Evolutionary conservation across 441 rosid genomes (phyloP).

Genomic region (Brassica hybrid): DNA sequence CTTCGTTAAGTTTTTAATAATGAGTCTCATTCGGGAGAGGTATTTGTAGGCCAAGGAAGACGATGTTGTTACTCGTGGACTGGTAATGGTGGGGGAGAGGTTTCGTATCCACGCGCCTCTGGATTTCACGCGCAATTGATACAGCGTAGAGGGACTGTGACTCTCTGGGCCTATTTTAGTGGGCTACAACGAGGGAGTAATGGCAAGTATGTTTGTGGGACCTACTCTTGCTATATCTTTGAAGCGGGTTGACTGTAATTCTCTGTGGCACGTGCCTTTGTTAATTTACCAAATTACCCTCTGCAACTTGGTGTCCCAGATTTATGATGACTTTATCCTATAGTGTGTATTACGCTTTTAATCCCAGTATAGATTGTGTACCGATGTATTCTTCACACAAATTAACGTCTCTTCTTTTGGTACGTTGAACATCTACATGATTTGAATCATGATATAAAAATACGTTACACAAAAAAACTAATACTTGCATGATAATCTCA

Average conservation of each 20-base stretch:
- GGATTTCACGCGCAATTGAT: conserved; percentile 13
- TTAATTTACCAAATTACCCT: conserved; percentile 14
- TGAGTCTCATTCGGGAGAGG: neutral
- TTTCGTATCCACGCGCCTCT: conserved; percentile 23
- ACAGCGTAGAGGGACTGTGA: neutral
- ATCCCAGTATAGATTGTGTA: neutral
- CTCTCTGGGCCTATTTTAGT: conserved; percentile 34
- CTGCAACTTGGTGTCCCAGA: neutral
- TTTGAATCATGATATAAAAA: neutral
- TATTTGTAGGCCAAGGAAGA: conserved; percentile 33
- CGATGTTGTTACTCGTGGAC: conserved; percentile 14
- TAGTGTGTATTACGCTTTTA: conserved; percentile 25
- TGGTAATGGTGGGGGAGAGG: conserved; percentile 29
- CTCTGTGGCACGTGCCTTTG: conserved; percentile 22
- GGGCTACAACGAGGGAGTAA: conserved; percentile 11
- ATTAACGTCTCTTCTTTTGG: conserved; percentile 14
- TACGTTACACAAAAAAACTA: neutral
- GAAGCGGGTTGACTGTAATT: conserved; percentile 25
- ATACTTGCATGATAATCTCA: neutral
- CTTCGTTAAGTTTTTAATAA: conserved; percentile 4
- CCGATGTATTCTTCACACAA: neutral
- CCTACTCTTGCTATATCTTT: conserved; percentile 28
- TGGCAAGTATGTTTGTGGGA: conserved; percentile 30
- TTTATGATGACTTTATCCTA: conserved; percentile 6
- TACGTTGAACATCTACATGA: conserved; percentile 20